A percentile compares a stretch with the other conserved stretches of the same genome.
phyloP scores from a whole-genome alignment of 202 grass and related monocot species.

The Zizania palustris region DNA sequence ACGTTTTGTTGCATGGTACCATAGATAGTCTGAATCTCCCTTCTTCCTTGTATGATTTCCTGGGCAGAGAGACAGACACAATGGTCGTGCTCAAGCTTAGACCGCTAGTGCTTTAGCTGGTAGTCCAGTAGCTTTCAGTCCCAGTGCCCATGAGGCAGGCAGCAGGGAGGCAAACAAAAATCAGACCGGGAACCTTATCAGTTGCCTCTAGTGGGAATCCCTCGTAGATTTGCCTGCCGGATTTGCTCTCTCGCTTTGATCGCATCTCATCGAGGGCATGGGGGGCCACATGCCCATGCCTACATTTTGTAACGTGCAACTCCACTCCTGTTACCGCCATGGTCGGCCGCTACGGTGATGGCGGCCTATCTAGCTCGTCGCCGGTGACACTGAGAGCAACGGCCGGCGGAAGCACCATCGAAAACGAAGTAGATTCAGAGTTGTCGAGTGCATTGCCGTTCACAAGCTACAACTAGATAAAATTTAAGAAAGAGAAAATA shows the following conservation, averaged over 20 bases:
- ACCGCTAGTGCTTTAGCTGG: not conserved
- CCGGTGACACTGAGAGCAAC: conserved; percentile 4
- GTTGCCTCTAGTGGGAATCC: conserved; percentile 46
- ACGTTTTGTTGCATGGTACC: conserved; percentile 28
- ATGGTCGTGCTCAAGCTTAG: not conserved
- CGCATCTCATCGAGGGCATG: not conserved
- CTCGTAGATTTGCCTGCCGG: conserved; percentile 28
- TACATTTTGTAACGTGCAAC: conserved; percentile 1
- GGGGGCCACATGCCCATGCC: not conserved
- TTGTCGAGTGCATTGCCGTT: too few relatives aligned
- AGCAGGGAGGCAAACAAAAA: not conserved
- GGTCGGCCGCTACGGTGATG: not conserved
- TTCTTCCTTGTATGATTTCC: not conserved
- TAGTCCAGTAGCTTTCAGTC: not conserved
- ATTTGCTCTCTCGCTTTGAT: conserved; percentile 19
- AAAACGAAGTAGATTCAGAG: too few relatives aligned
- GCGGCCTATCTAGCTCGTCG: not conserved
- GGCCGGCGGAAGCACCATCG: not conserved
- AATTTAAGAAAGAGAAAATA: not conserved
- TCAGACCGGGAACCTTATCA: conserved; percentile 29
- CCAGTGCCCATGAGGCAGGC: not conserved
- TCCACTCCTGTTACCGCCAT: conserved; percentile 19
- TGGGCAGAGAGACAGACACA: not conserved
- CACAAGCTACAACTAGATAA: too few relatives aligned
- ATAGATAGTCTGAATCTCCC: not conserved